These are phyloP conservation scores for Magnolia officinalis DNA, from an alignment of 164 flowering plant species.

Conservation along the genomic window DNA sequence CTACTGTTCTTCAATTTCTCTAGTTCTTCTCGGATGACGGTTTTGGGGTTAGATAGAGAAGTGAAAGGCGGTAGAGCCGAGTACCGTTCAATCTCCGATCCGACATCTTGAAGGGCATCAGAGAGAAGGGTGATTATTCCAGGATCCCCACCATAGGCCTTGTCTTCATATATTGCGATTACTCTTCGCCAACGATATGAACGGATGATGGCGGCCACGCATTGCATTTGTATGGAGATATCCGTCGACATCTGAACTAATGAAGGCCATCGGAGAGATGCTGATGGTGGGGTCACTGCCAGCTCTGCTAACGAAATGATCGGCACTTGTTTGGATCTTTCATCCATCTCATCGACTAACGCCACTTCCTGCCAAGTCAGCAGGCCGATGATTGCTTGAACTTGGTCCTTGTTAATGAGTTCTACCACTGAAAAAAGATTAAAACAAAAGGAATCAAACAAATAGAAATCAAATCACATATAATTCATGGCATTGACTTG, in stretches of 20 bases:
- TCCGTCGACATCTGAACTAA: conserved; percentile 30
- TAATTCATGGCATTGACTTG: not conserved
- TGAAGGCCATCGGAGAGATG: conserved; percentile 29
- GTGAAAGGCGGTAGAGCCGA: conserved; percentile 1
- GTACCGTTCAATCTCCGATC: conserved; percentile 5
- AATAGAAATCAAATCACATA: not conserved
- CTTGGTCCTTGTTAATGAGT: conserved; percentile 24
- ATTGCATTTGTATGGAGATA: conserved; percentile 22
- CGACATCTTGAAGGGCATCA: conserved; percentile 6
- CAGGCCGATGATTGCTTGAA: conserved; percentile 33
- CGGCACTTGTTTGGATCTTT: conserved; percentile 28
- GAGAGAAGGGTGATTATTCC: conserved; percentile 20
- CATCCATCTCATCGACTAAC: conserved; percentile 23
- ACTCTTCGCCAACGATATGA: conserved; percentile 36
- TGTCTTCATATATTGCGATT: conserved; percentile 35
- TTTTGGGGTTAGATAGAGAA: conserved; percentile 1
- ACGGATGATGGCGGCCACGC: conserved; percentile 30
- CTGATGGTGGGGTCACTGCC: conserved; percentile 14
- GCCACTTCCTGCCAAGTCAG: conserved; percentile 27
- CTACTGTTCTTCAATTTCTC: conserved; percentile 1
- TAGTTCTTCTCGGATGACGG: not conserved
- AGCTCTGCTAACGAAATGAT: conserved; percentile 33
- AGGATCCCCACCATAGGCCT: conserved; percentile 18
- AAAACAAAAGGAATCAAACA: not conserved
- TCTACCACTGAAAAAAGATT: conserved; percentile 25